phyloP scores from a whole-genome alignment of 495 filamentous ascomycete species.

The Astrothelium subdiscretum region DNA sequence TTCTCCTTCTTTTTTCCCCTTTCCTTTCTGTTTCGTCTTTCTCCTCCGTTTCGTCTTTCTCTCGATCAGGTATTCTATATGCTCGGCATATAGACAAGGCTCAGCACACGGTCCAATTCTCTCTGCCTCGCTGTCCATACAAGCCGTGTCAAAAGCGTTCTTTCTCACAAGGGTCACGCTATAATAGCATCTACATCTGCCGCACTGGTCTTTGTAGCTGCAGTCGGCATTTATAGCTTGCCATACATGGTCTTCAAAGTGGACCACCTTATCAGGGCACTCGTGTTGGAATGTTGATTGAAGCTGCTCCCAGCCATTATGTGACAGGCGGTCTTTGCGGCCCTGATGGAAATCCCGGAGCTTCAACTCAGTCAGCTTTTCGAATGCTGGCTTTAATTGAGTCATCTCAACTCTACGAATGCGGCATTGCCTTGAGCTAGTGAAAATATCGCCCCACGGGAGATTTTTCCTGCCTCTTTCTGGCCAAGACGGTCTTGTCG shows the following conservation, averaged over 20 bases:
- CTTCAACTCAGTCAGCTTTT: neutral
- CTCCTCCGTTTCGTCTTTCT: neutral
- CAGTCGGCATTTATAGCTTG: neutral
- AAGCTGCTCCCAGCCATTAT: neutral
- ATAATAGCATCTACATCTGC: conserved; percentile 1
- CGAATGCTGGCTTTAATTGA: neutral
- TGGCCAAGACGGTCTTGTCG: neutral
- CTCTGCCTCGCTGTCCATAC: neutral
- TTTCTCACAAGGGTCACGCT: neutral
- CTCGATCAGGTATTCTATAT: neutral
- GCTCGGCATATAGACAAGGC: neutral
- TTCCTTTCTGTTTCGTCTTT: neutral
- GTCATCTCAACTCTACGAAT: neutral
- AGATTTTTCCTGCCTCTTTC: neutral
- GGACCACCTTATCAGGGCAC: neutral
- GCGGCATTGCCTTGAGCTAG: neutral
- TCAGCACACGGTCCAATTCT: neutral
- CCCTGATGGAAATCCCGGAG: neutral
- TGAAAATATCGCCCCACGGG: neutral
- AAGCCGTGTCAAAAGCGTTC: neutral
- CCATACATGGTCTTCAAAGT: neutral
- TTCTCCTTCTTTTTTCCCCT: neutral
- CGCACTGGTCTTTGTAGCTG: neutral
- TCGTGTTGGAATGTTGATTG: neutral
- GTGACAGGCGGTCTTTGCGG: neutral